These are phyloP conservation scores for Arthonia radiata DNA, from an alignment of 495 filamentous ascomycete genomes.

Conservation along the genomic window DNA sequence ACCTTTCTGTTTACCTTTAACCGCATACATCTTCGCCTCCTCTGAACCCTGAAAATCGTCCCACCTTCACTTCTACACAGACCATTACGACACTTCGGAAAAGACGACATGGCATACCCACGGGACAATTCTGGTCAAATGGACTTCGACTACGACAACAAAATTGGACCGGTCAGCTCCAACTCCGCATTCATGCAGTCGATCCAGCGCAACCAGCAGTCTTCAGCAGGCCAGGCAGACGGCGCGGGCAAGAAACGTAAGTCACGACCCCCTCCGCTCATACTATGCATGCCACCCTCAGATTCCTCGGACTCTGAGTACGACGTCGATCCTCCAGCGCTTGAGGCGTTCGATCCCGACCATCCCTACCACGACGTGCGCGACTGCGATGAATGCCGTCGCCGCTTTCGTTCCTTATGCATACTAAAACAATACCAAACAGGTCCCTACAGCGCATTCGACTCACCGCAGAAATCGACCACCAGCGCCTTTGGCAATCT, in stretches of 20 bases:
- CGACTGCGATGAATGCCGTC: no score
- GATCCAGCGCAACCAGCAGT: slow-evolving; percentile 18
- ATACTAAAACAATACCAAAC: neutral
- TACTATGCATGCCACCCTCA: neutral
- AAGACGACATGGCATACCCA: no score
- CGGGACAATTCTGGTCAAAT: no score
- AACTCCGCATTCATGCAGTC: slow-evolving; percentile 31
- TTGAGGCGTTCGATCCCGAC: slow-evolving; percentile 4
- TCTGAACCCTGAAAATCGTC: no score
- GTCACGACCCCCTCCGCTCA: slow-evolving; percentile 5
- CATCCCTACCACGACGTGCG: no score
- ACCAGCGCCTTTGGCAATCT: slow-evolving; percentile 17
- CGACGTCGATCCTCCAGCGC: slow-evolving; percentile 1
- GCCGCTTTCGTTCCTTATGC: neutral
- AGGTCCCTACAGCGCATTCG: slow-evolving; percentile 27
- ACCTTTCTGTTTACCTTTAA: no score
- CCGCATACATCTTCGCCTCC: no score
- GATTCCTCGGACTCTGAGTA: neutral
- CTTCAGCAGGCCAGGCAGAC: slow-evolving; percentile 6
- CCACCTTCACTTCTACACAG: no score
- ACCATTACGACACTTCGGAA: no score
- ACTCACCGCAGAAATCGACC: slow-evolving; percentile 23
- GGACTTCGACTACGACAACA: slow-evolving; percentile 41
- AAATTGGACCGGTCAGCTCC: slow-evolving; percentile 25
- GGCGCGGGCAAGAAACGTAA: slow-evolving; percentile 20